Base-by-base conservation (phyloP, 495 filamentous ascomycete genomes). In the Xylona heveae region DNA sequence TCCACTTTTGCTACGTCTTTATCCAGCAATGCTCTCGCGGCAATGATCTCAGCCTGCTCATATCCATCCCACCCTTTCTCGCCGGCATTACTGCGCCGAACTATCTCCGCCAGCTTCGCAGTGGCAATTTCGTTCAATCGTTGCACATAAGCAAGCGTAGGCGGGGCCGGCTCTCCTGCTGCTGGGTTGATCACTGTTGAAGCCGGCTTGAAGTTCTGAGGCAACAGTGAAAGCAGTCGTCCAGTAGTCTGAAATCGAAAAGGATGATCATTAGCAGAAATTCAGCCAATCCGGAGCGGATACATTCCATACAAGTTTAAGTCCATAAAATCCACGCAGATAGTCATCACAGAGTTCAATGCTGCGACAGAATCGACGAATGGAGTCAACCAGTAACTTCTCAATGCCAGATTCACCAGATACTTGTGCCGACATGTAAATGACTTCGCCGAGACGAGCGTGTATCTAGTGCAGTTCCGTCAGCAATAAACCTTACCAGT, bases 281-380 rank as follows among this genome's bases (percentile, higher is more conserved):
- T 29, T 29, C 12, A 5, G 12, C 27, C 12, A 13, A 16, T 13
- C 12, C 12, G 13, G 20, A 25, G 22, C 36, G 22, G 3, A 42
- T 36, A 28, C 25, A 38, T n/a, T 33, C 45, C 68, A 38, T 51
- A 90, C 79, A 50, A 90, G 44, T 45, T 76, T 78, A 35, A 97
- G 57, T 15, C 88, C 88, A 50, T 94, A 95, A 44, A 78, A 84
- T 1, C 85, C 88, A 35, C 88, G 69, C 35, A 95, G 49, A 50
- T 94, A 95, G 47, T 78, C 74, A 35, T 90, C 77, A 47, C 84
- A 94, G 19, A 97, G 66, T 55, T 97, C 88, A 36, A 95, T 67
- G 44, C 81, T 88, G 38, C 88, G 64, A 38, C 78, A 76, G 46
- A 88, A 95, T 38, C 82, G 64, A 37, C 78, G 72, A 31, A 91